Evolutionary conservation across 2,329 filamentous ascomycete genomes (phyloP), one percentile per base, ranked within the genome.

Genomic region (Ramichloridium luteum): DNA sequence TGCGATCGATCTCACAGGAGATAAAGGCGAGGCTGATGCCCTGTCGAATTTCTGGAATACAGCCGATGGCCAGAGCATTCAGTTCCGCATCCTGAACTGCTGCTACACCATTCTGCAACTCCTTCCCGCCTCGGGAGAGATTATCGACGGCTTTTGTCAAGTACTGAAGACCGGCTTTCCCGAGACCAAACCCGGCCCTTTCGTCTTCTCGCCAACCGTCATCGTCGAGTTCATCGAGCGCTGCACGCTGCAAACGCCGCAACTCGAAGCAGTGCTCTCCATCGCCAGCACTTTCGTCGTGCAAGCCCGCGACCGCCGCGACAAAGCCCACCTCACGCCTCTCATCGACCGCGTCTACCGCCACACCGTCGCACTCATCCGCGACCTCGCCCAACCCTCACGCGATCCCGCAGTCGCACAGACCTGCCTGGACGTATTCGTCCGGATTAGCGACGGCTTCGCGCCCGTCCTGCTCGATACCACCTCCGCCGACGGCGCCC

Each of bases 161-260:
- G 71, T 86, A 28, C 65, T 88, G 30, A 72, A 76, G 25, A 70
- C 74, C 13, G 83, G 83, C 0, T 86, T 86, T 47, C 76, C 76
- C 1, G 83, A 92, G 53, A 69, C 66, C 0, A 70, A 74, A 15
- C 72, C 78, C 3, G 82, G 82, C 0, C 79, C 81, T 1, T 88
- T 90, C 45, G 80, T 86, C 6, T 73, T 92, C 38, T 68, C 77
- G 3, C 65, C 78, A 0, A 59, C 67, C 1, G 65, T 74, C 40
- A 72, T 81, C n/a, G 71, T 75, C 8, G 64, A 73, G 25, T 64
- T 90, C 28, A 63, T 68, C 3, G 68, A 68, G 31, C 50, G 51
- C 29, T 54, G 49, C 32, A 68, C 75, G 13, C 57, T 69, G 22
- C 59, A 68, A n/a, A 79, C 71, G 6, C 76, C 77, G 9, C 67